Evolutionary conservation across 164 flowering plant genomes (phyloP).

Genomic region (Cinnamomum chago): DNA sequence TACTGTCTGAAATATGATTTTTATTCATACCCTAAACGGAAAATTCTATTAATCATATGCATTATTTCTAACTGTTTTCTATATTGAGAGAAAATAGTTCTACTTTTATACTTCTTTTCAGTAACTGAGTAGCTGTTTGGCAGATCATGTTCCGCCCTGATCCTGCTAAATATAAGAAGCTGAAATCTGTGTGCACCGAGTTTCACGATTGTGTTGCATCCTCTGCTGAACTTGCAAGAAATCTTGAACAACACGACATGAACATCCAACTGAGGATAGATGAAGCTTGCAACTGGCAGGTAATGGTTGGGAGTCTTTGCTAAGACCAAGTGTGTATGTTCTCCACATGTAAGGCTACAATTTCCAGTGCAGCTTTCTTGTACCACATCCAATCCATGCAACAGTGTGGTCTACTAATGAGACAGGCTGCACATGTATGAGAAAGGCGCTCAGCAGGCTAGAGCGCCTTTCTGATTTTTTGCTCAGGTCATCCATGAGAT

Average conservation of each 20-base stretch:
- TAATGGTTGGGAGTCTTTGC: slow-evolving; percentile 16
- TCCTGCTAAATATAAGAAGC: slow-evolving; percentile 44
- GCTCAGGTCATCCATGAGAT: not conserved
- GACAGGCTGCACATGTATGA: not conserved
- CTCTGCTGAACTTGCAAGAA: slow-evolving; percentile 19
- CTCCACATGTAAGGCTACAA: too few species aligned
- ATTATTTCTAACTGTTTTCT: too few species aligned
- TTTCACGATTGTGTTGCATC: slow-evolving; percentile 31
- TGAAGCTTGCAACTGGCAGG: slow-evolving; percentile 79
- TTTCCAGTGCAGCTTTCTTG: too few species aligned
- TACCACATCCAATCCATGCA: too few species aligned
- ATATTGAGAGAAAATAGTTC: too few species aligned
- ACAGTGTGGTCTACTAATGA: not conserved
- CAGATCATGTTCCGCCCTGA: slow-evolving; percentile 78
- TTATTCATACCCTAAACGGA: too few species aligned
- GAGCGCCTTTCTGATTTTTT: not conserved
- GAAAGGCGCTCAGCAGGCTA: too few species aligned
- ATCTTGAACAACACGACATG: slow-evolving; percentile 22
- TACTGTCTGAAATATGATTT: too few species aligned
- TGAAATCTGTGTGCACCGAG: slow-evolving; percentile 53
- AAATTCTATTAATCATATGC: too few species aligned
- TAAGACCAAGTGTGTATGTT: too few species aligned
- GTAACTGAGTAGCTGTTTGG: not conserved
- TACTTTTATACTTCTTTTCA: too few species aligned
- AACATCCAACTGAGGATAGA: slow-evolving; percentile 24